Base-by-base conservation (phyloP, 1,139 yeast species). In the Saccharomyces hybrid region DNA sequence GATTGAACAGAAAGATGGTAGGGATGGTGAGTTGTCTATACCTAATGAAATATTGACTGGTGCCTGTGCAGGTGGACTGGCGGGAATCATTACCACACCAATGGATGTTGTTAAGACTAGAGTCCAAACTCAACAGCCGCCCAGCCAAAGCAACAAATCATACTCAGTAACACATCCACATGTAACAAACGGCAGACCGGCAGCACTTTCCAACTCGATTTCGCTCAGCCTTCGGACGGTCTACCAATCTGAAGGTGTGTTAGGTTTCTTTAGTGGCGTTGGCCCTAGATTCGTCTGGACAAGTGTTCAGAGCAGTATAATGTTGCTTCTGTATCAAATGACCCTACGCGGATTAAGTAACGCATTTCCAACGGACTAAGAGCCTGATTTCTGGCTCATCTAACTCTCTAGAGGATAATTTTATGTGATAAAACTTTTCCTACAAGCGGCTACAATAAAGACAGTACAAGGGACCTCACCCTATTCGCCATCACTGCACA, bases 201-300 rank as follows among this genome's bases (percentile, higher is more conserved):
- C 67, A 1, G 62, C 72, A 6, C 66, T 79, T 47, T 71, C 70
- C 27, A 74, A 80, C 47, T 76, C 95, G 1, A 84, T 91, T 0
- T 57, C 78, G 28, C 74, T 74, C 52, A 91, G 96, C 13, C 72
- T 93, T 53, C 67, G 70, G n/a, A 77, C 81, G 9, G 85, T 93
- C 5, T 87, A 85, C 66, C 77, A 72, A 55, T 75, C 78, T 29
- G 97, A 93, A 68, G 98, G 99, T 1, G 55, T 85, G 0, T 60
- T 79, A 1, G 96, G 96, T 0, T 76, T 89, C 50, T 91, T 93
- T 71, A 82, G 93, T 41, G 99, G 99, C 1, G 96, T 95, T 9
- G 97, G 97, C 0, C 99, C 99, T 0, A 76, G 99, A 58, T 84
- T 91, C 60, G 88, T 93, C 7, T 93, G 99, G 99, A 91, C 99